phyloP scores from a whole-genome alignment of 345 rosid genomes.

The Sonneratia caseolaris region DNA sequence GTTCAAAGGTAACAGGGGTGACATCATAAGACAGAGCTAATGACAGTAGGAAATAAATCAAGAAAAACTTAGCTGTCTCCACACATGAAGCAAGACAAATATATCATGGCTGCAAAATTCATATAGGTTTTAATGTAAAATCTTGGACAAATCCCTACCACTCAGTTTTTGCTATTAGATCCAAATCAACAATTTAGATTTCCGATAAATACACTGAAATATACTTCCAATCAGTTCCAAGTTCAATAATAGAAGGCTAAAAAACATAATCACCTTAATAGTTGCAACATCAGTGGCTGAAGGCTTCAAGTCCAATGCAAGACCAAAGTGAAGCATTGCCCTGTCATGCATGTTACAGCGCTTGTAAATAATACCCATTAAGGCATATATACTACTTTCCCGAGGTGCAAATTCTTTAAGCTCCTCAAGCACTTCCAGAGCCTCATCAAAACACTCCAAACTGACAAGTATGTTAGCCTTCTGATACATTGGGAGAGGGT shows the following conservation, averaged over 20 bases:
- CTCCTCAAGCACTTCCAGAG: conserved; percentile 83
- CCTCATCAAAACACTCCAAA: conserved; percentile 74
- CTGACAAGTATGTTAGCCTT: conserved; percentile 80
- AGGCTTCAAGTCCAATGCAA: conserved; percentile 95
- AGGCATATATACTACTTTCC: conserved; percentile 86
- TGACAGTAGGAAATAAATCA: not conserved
- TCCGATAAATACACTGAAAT: not conserved
- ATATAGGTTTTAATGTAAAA: not conserved
- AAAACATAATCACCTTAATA: conserved; percentile 54
- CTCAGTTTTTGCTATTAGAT: too few species aligned
- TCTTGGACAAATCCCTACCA: not conserved
- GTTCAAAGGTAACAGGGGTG: conserved; percentile 14
- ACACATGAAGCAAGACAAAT: not conserved
- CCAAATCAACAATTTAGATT: not conserved
- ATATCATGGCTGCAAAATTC: not conserved
- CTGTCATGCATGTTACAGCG: conserved; percentile 64
- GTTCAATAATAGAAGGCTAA: not conserved
- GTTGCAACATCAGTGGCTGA: conserved; percentile 84
- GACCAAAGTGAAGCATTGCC: conserved; percentile 91
- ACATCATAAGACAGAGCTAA: not conserved
- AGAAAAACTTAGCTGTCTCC: not conserved
- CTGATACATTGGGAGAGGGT: conserved; percentile 97
- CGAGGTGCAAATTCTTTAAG: conserved; percentile 88
- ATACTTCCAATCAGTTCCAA: not conserved
- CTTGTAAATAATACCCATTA: conserved; percentile 89